Evolutionary conservation across 768 basidiomycete genomes (phyloP), one percentile per base, ranked within the genome.

Genomic region (Trametes maxima): DNA sequence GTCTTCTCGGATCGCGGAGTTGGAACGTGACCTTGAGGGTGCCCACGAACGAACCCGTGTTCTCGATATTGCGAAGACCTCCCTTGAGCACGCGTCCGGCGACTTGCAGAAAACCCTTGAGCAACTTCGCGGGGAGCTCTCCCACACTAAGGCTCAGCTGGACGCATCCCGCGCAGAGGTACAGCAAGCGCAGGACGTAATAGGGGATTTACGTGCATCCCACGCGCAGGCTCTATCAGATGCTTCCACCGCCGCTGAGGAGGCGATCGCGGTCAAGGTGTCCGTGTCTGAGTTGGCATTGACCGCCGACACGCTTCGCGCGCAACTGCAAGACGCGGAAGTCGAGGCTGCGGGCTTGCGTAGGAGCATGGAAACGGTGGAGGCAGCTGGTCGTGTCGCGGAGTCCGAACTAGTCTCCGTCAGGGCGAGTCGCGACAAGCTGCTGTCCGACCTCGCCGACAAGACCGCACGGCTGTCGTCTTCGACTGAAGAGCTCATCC

Each of bases 391-490:
- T 54, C 45, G 47, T 42, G 21, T 24, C 33, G 57, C 57, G 57
- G 52, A 58, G 57, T 63, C 57, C 46, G 57, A 59, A 58, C 46
- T 54, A 40, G 45, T 45, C 33, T 43, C 57, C 16, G 45, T 40
- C 48, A 40, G 43, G 52, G 39, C 43, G 19, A 36, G 45, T 37
- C 46, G 42, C 22, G 57, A 58, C 51, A 37, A 28, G n/a, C 52
- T 63, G n/a, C 28, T 59, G 16, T 47, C 62, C 57, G 62, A 63
- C 52, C 53, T 76, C 48, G 61, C 65, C 14, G 69, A 69, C 54
- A 72, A 72, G 59, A 68, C 68, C 63, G 45, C 59, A 35, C 72
- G 66, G 59, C 62, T 75, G 35, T 67, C 65, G 36, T 67, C 70
- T 24, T 35, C 61, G 57, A 61, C 66, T 43, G 61, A 70, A 24